Conservation (phyloP, 768 basidiomycete genomes). For the Tricholoma furcatifolium region DNA sequence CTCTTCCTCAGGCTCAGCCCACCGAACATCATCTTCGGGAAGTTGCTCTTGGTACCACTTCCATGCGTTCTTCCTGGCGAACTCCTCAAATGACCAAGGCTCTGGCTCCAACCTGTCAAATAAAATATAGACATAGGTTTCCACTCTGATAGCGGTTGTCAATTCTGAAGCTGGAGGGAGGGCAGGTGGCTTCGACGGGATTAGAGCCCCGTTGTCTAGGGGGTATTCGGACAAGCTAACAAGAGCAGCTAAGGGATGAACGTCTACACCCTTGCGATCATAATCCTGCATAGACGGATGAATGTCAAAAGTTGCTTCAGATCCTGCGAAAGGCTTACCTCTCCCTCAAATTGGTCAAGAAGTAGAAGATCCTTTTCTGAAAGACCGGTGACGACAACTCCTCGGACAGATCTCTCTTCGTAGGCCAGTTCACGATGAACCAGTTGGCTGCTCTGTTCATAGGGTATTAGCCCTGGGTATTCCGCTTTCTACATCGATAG, state of each 20-base stretch:
- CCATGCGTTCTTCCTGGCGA: conserved; percentile 72
- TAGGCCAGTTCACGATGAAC: conserved; percentile 47
- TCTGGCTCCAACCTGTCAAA: conserved; percentile 46
- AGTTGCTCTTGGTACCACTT: conserved; percentile 65
- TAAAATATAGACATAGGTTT: conserved; percentile 73
- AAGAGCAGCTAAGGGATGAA: conserved; percentile 53
- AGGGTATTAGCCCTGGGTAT: conserved; percentile 82
- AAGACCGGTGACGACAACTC: conserved; percentile 77
- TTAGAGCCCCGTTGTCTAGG: conserved; percentile 30
- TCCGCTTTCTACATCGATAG: conserved; percentile 49
- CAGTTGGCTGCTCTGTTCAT: conserved; percentile 43
- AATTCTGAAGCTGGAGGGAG: conserved; percentile 36
- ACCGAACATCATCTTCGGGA: conserved; percentile 48
- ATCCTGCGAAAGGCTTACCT: conserved; percentile 42
- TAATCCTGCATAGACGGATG: conserved; percentile 70
- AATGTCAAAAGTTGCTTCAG: neutral
- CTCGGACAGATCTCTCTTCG: conserved; percentile 73
- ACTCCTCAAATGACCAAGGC: conserved; percentile 83
- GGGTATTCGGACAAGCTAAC: conserved; percentile 30
- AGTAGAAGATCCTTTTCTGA: conserved; percentile 57
- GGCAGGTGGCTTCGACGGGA: conserved; percentile 42
- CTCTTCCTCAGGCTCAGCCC: conserved; percentile 46
- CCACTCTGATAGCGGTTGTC: conserved; percentile 38
- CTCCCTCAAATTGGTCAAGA: conserved; percentile 83
- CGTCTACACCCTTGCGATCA: conserved; percentile 46